Conservation (phyloP, 192 early-diverging fungal species). For the Mortierella claussenii region DNA sequence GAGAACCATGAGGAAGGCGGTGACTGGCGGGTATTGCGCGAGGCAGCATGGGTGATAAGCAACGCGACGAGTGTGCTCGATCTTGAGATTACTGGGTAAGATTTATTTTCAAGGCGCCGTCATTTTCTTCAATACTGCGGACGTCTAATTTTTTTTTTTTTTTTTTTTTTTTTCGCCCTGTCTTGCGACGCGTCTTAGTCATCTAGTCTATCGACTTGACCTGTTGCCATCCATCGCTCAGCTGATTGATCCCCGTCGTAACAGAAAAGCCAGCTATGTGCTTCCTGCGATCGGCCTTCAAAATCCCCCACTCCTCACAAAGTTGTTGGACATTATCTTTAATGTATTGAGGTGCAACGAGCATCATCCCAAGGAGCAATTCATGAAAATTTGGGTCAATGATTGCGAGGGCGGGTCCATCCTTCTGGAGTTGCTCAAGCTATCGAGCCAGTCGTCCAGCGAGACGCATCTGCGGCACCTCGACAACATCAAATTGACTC, state of each 20-base stretch:
- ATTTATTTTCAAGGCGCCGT: too few species aligned
- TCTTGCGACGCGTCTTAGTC: conserved; percentile 7
- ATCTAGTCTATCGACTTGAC: conserved; percentile 41
- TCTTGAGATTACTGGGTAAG: conserved; percentile 51
- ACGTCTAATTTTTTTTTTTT: too few species aligned
- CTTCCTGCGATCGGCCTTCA: conserved; percentile 31
- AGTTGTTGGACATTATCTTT: conserved; percentile 48
- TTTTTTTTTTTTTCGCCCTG: too few species aligned
- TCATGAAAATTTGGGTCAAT: conserved; percentile 52
- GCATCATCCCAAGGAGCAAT: conserved; percentile 51
- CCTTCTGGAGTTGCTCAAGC: conserved; percentile 33
- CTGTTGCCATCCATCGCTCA: conserved; percentile 45
- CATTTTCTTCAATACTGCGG: too few species aligned
- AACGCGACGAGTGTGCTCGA: conserved; percentile 52
- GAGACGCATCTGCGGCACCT: conserved; percentile 24
- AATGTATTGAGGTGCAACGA: conserved; percentile 50
- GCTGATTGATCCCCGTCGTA: conserved; percentile 40
- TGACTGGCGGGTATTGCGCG: conserved; percentile 48
- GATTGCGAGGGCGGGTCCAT: conserved; percentile 48
- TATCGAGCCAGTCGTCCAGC: conserved; percentile 7
- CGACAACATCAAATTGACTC: conserved; percentile 35
- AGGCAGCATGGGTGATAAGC: conserved; percentile 51
- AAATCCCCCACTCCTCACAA: conserved; percentile 33
- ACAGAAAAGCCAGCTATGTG: conserved; percentile 25
- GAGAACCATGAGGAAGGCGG: conserved; percentile 37